Conservation (phyloP, 2,329 filamentous ascomycete species). For the Sporothrix variecibatus region DNA sequence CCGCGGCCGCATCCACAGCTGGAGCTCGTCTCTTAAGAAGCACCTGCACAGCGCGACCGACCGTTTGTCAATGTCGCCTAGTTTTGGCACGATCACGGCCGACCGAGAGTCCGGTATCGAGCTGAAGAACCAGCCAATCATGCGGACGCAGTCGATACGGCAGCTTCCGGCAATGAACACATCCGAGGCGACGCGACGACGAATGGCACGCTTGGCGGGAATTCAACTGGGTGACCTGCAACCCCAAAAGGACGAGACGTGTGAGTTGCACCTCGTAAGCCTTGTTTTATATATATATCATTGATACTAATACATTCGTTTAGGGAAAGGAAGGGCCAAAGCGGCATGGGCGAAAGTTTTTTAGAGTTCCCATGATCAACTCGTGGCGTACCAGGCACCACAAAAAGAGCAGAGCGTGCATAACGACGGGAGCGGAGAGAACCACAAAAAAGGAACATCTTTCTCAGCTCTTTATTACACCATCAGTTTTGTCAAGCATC, state of each 20-base stretch:
- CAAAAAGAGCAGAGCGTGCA: neutral
- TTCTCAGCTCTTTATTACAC: neutral
- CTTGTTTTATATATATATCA: neutral
- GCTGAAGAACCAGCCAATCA: conserved; percentile 25
- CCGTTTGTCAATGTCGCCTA: conserved; percentile 19
- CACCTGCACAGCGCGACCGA: conserved; percentile 29
- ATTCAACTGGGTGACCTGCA: conserved; percentile 30
- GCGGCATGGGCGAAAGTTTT: neutral
- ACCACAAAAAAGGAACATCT: neutral
- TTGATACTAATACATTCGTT: neutral
- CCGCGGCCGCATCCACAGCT: conserved; percentile 27
- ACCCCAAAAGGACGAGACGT: conserved; percentile 29
- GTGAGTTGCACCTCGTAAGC: neutral
- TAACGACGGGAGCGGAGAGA: neutral
- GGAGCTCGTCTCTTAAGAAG: conserved; percentile 32
- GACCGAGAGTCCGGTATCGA: conserved; percentile 29
- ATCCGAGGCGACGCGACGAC: conserved; percentile 31
- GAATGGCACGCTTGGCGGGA: conserved; percentile 38
- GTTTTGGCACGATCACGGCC: conserved; percentile 6
- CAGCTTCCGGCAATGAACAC: neutral
- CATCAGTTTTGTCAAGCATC: conserved; percentile 14
- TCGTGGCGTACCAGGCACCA: neutral
- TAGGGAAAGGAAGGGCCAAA: conserved; percentile 18
- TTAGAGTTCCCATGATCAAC: neutral
- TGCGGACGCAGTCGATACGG: neutral